Conservation (phyloP, 495 filamentous ascomycete species). For the Penicillium roqueforti region DNA sequence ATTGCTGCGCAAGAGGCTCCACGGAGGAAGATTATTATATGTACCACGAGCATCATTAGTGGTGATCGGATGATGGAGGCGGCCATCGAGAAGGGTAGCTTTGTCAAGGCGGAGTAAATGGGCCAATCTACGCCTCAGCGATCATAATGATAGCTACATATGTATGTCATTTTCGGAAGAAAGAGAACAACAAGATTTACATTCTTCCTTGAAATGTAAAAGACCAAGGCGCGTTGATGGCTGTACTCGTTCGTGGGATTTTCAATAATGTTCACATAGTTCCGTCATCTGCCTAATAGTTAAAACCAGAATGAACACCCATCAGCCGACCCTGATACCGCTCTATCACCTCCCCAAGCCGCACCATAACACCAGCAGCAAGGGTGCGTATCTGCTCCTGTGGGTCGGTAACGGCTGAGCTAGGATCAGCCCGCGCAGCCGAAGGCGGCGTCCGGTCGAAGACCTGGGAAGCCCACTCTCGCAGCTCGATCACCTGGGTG, state of each 20-base stretch:
- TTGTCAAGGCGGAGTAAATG: slow-evolving; percentile 41
- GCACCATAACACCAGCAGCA: slow-evolving; percentile 79
- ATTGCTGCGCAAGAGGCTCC: slow-evolving; percentile 83
- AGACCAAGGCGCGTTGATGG: not conserved
- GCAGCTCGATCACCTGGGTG: slow-evolving; percentile 37
- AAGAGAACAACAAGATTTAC: slow-evolving; percentile 18
- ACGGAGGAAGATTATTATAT: slow-evolving; percentile 80
- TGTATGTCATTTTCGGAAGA: not conserved
- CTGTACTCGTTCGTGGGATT: not conserved
- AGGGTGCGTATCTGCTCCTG: slow-evolving; percentile 47
- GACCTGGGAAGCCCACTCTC: slow-evolving; percentile 51
- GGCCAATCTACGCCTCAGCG: slow-evolving; percentile 6
- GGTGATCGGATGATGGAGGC: slow-evolving; percentile 86
- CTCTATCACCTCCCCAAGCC: slow-evolving; percentile 72
- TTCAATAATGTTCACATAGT: not conserved
- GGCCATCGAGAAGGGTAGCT: slow-evolving; percentile 69
- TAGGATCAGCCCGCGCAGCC: not conserved
- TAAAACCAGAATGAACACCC: slow-evolving; percentile 49
- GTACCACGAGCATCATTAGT: slow-evolving; percentile 85
- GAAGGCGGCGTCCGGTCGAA: slow-evolving; percentile 52
- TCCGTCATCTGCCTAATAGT: slow-evolving; percentile 24
- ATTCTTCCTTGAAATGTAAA: not conserved
- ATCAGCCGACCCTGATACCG: slow-evolving; percentile 63
- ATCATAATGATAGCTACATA: slow-evolving; percentile 19
- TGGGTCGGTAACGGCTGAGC: slow-evolving; percentile 45